Evolutionary conservation across 208 protist species (phyloP).

Genomic region (Leishmania aethiopica): DNA sequence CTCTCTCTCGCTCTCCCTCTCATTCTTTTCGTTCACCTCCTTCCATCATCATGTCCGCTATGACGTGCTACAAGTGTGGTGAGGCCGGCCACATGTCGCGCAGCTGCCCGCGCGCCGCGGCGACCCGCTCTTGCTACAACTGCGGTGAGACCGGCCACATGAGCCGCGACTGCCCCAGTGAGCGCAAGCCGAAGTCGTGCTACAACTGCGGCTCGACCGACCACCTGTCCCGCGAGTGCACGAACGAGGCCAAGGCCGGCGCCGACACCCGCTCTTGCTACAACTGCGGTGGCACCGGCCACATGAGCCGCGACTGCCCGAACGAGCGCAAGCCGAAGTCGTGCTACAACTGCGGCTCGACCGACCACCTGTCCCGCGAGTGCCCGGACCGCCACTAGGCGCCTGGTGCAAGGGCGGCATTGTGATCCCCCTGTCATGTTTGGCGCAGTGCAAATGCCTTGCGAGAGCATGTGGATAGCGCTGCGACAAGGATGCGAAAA

Average conservation of each 20-base stretch:
- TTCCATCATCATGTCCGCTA: conserved; percentile 40
- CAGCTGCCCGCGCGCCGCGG: conserved; percentile 48
- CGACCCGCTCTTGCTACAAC: conserved; percentile 60
- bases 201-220: conserved; percentile 80
- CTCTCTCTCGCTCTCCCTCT: not conserved
- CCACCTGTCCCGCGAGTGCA: conserved; percentile 71
- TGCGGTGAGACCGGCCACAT: conserved; percentile 65
- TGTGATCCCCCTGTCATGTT: not conserved
- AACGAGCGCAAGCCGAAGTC: conserved; percentile 46
- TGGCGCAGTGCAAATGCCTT: not conserved
- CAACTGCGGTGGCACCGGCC: conserved; percentile 64
- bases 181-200: conserved; percentile 53
- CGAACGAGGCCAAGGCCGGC: conserved; percentile 48
- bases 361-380: conserved; percentile 67
- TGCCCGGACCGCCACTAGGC: conserved; percentile 58
- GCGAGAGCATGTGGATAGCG: no score
- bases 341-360: conserved; percentile 54
- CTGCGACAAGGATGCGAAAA: not conserved
- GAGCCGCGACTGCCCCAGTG: conserved; percentile 67
- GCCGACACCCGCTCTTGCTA: conserved; percentile 70
- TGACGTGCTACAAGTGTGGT: conserved; percentile 73
- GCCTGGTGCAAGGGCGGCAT: not conserved
- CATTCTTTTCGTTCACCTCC: not conserved
- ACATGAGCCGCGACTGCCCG: conserved; percentile 79
- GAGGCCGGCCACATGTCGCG: conserved; percentile 62